Evolutionary conservation across 306 rosid genomes (phyloP), one percentile per base, ranked within the genome.

Genomic region (Comarum palustre): DNA sequence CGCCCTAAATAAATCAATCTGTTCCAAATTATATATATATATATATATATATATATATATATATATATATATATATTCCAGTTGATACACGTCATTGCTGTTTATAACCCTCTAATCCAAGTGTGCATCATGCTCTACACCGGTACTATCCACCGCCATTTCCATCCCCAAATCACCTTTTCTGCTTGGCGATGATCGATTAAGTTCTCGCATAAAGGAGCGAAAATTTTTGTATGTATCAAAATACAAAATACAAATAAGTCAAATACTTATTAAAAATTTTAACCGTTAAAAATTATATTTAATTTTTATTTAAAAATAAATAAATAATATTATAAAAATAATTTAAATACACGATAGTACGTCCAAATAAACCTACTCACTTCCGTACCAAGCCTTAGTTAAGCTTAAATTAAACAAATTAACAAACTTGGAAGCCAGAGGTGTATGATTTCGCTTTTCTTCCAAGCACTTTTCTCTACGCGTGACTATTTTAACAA

Each of bases 401-500:
- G 47, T n/a, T 43, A n/a, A 73, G 59, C 76, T 48, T 79, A 65
- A 19, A 72, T 1, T 39, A 54, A 41, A 55, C 66, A 82, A 68
- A n/a, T n/a, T n/a, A n/a, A 69, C 43, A 60, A 77, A 69, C 63
- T 69, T 66, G 39, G 77, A 82, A 85, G 74, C 84, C 64, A 63
- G 80, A 66, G 63, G 78, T n/a, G n/a, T 68, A 74, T 77, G 63
- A 77, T 78, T 73, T 80, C 59, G 22, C 75, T 55, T 77, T 79
- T 81, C 54, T 46, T 60, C 75, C 55, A 67, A 83, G 13, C 19
- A 72, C 87, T 77, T 81, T 81, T 79, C 68, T 64, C 73, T 77
- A 64, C 90, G 96, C 96, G 90, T 90, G 96, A 78, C 57, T 54
- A 32, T 27, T 60, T 29, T 60, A 60, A 60, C 41, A 31, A 60